These are phyloP conservation scores for Nidula microcarpa DNA, from an alignment of 768 basidiomycete genomes.

Conservation along the genomic window DNA sequence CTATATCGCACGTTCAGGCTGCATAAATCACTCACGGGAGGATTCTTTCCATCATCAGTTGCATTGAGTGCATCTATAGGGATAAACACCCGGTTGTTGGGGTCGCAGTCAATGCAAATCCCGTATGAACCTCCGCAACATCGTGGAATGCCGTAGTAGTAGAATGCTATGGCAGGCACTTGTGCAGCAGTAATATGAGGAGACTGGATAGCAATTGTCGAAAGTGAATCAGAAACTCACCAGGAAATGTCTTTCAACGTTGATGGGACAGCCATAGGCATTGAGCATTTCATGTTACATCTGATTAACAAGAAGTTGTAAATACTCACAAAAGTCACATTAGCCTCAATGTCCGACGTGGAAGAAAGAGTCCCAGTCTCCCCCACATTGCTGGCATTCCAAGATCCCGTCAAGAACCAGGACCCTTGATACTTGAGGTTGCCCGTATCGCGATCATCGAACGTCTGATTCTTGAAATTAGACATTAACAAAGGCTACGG, in stretches of 20 bases:
- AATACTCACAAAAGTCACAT: slow-evolving; percentile 23
- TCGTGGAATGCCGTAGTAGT: slow-evolving; percentile 23
- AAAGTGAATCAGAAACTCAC: slow-evolving; percentile 2
- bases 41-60: slow-evolving; percentile 22
- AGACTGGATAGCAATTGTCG: background rate
- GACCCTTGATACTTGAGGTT: slow-evolving; percentile 13
- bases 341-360: slow-evolving; percentile 17
- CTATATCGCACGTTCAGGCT: background rate
- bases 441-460: slow-evolving; percentile 18
- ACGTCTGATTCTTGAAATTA: slow-evolving; percentile 13
- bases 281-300: background rate
- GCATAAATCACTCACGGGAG: slow-evolving; percentile 16
- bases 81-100: slow-evolving; percentile 15
- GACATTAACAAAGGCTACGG: background rate
- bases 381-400: slow-evolving; percentile 21
- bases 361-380: slow-evolving; percentile 21
- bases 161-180: slow-evolving; percentile 23
- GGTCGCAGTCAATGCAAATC: slow-evolving; percentile 29
- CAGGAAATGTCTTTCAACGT: slow-evolving; percentile 6
- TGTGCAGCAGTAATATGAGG: background rate
- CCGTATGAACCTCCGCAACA: slow-evolving; percentile 22
- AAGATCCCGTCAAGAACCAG: slow-evolving; percentile 19
- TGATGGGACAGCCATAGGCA: background rate
- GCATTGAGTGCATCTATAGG: slow-evolving; percentile 22
- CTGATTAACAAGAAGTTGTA: background rate